Percentiles rank a stretch among this genome's conserved stretches.
These are phyloP conservation scores for Eucalyptus sp. DNA, from an alignment of 345 rosid genomes.

Conservation along the genomic window DNA sequence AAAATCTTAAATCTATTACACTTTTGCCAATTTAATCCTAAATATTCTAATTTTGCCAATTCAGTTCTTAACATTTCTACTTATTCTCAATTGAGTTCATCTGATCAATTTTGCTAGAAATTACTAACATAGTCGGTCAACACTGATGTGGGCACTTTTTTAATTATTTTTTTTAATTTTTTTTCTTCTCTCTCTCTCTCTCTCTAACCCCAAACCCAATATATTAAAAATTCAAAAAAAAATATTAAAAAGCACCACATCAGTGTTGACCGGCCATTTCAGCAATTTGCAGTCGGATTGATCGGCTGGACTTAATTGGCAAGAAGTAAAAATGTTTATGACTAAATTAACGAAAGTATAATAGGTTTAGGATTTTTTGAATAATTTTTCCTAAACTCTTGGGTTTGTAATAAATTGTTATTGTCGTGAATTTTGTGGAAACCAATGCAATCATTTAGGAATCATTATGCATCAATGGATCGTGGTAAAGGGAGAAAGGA, in stretches of 20 bases:
- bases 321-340: fast-evolving
- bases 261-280: fast-evolving
- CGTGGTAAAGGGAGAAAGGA: no score
- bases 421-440: background rate
- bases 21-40: fast-evolving
- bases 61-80: no score
- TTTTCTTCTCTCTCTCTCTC: no score
- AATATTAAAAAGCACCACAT: no score
- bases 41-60: fast-evolving
- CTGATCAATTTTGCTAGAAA: no score
- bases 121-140: fast-evolving
- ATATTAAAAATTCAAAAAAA: no score
- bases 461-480: background rate
- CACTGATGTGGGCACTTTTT: fast-evolving
- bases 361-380: fast-evolving
- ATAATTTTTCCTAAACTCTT: background rate
- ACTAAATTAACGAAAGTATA: no score
- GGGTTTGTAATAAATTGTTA: background rate
- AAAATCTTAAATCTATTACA: no score
- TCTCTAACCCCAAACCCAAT: no score
- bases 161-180: no score
- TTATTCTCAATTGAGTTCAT: no score
- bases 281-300: no score
- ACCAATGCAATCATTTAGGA: background rate
- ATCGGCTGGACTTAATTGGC: fast-evolving